Evolutionary conservation across 208 protist genomes (phyloP).

Genomic region (Crithidia sp.): DNA sequence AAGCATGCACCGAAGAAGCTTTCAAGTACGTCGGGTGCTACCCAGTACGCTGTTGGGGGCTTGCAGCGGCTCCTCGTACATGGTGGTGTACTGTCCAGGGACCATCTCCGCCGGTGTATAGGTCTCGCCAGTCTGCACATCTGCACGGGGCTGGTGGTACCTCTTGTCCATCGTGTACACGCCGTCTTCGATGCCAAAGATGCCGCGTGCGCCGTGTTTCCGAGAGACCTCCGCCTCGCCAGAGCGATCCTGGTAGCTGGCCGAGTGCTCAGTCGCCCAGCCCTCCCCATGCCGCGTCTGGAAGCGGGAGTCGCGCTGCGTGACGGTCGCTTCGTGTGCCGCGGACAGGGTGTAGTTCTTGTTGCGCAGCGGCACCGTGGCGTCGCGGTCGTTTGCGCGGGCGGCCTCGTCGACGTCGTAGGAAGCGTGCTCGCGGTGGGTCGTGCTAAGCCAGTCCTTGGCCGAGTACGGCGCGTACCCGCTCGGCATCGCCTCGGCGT

Average conservation of each 20-base stretch:
- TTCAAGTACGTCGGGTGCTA: constrained; percentile 15
- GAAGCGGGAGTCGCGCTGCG: constrained; percentile 44
- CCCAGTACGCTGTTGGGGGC: constrained; percentile 64
- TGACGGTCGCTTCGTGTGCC: constrained; percentile 57
- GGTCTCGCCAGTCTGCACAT: constrained; percentile 69
- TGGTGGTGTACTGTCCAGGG: constrained; percentile 85
- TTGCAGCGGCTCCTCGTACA: constrained; percentile 75
- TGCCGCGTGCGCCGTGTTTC: constrained; percentile 54
- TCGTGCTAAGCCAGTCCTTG: constrained; percentile 87
- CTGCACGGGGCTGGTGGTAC: constrained; percentile 83
- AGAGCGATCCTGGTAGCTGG: constrained; percentile 69
- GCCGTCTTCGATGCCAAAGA: constrained; percentile 85
- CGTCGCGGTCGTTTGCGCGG: constrained; percentile 59
- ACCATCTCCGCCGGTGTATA: constrained; percentile 84
- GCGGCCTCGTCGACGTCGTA: constrained; percentile 74
- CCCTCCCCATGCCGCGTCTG: constrained; percentile 48
- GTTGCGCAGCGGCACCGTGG: constrained; percentile 72
- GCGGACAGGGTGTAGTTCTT: constrained; percentile 67
- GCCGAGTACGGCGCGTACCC: constrained; percentile 77
- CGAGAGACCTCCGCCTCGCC: constrained; percentile 64
- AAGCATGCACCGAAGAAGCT: background rate
- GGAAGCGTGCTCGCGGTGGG: constrained; percentile 71
- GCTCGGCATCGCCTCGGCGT: constrained; percentile 47
- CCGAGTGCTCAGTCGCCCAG: constrained; percentile 75
- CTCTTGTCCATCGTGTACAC: constrained; percentile 85